phyloP scores from a whole-genome alignment of 1,139 yeast species.

The Lodderomyces orthopsilosis region DNA sequence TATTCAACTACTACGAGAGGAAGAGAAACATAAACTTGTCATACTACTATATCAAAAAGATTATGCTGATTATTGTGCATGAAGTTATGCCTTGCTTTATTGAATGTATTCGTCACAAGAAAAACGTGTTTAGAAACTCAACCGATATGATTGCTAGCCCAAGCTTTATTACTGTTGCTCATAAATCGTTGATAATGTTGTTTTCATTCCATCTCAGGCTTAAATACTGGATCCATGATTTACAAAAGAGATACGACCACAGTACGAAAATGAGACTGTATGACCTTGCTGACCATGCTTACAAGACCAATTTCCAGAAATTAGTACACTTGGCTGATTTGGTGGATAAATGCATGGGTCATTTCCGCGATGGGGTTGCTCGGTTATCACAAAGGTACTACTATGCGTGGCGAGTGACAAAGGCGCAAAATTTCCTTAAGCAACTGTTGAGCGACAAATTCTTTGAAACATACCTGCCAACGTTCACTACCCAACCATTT shows the following conservation, averaged over 20 bases:
- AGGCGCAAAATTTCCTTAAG: conserved; percentile 28
- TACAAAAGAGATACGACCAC: conserved; percentile 13
- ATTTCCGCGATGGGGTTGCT: conserved; percentile 18
- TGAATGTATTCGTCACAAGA: conserved; percentile 21
- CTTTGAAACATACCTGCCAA: conserved; percentile 17
- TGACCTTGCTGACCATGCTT: conserved; percentile 10
- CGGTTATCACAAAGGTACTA: conserved; percentile 31
- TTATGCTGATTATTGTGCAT: conserved; percentile 21
- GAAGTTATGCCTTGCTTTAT: conserved; percentile 35
- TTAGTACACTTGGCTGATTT: conserved; percentile 15
- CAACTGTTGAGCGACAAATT: conserved; percentile 21
- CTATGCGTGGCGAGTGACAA: conserved; percentile 37
- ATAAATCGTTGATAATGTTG: conserved; percentile 27
- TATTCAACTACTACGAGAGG: conserved; percentile 38
- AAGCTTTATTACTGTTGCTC: conserved; percentile 29
- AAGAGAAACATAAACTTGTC: conserved; percentile 22
- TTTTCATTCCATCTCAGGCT: conserved; percentile 23
- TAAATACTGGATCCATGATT: conserved; percentile 11
- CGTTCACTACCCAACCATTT: conserved; percentile 11
- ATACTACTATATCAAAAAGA: conserved; percentile 31
- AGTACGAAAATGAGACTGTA: conserved; percentile 12
- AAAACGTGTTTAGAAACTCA: conserved; percentile 17
- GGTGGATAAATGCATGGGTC: conserved; percentile 19
- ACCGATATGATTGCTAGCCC: conserved; percentile 41
- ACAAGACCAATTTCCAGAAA: conserved; percentile 14